Base-by-base conservation (phyloP, 345 rosid species). In the Lumnitzera racemosa region DNA sequence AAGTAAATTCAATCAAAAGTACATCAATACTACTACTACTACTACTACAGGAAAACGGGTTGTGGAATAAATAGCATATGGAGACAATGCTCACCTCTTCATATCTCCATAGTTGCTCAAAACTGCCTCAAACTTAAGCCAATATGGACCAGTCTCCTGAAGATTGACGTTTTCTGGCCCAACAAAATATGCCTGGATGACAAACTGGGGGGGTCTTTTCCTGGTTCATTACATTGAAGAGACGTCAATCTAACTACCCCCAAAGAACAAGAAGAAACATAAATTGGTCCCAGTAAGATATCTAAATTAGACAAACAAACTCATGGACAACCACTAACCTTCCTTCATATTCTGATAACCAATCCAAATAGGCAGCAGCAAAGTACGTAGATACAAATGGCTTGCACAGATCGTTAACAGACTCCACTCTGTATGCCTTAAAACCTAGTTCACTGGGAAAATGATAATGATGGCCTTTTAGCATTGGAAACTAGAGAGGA, bases 321-420 rank as follows among this genome's bases (percentile, higher is more conserved):
- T 50, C 15, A 10, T 46, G n/a, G 27, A 14, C 1, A 12, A 46
- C 65, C 48, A 49, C 79, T 3, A 78, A 90, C 99, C 86, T 71
- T 70, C 96, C 91, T 75, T 94, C 95, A 56, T 90, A 90, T 72
- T 77, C 80, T 14, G 90, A 81, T 78, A 94, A 67, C 88, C 89
- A 90, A 46, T 88, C 80, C 65, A 86, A 60, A 62, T 90, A 90
- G 31, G 97, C 96, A 9, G 90, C 91, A 27, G 96, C 95, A 7
- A 87, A 90, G 79, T 90, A 94, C 86, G 86, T 75, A 16, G 97
- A 94, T 41, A 80, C 83, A 67, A 90, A 90, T 69, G 99, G 99
- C 62, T 79, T 94, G 49, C 66, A 74, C 51, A 94, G 61, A 68
- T 94, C 96, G 46, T 81, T 91, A 24, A 46, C 74, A 59, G 83